Percentiles rank a stretch among this genome's conserved stretches.
Evolutionary conservation across 306 rosid genomes (phyloP).

Genomic region (Trichosanthes cucumerina): DNA sequence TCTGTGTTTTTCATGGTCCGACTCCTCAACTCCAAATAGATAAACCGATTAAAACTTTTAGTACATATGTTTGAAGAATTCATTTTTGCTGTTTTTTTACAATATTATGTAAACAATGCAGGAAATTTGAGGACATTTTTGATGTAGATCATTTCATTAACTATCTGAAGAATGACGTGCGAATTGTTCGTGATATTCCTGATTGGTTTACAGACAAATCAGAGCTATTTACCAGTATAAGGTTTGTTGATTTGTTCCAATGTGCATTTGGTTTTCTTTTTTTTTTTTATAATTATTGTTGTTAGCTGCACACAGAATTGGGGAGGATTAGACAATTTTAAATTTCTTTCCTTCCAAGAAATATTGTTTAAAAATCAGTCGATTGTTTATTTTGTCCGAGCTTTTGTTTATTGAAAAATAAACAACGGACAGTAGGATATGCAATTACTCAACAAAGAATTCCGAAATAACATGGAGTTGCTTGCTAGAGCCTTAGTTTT

Average conservation of each 20-base stretch:
- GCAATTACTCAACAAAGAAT: background rate
- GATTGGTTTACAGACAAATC: conserved; percentile 95
- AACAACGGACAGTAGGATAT: background rate
- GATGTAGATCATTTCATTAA: conserved; percentile 96
- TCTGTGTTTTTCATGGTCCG: background rate
- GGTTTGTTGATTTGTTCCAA: conserved; percentile 27
- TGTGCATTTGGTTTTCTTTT: conserved; percentile 13
- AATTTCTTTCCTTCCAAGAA: background rate
- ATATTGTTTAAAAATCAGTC: background rate
- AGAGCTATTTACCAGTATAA: conserved; percentile 85
- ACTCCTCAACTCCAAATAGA: background rate
- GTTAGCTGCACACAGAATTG: background rate
- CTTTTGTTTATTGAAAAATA: background rate
- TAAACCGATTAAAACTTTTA: background rate
- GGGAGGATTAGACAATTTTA: background rate
- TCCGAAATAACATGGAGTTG: background rate
- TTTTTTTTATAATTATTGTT: background rate
- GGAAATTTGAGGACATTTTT: conserved; percentile 96
- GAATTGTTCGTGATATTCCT: conserved; percentile 91
- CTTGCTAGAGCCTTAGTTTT: background rate
- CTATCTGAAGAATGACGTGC: conserved; percentile 86
- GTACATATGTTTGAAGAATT: conserved; percentile 4
- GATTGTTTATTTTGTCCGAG: background rate
- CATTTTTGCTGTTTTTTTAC: background rate
- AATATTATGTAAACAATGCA: conserved; percentile 29